Evolutionary conservation across 2,329 filamentous ascomycete genomes (phyloP), one percentile per base, ranked within the genome.

Genomic region (Clonostachys sp.): DNA sequence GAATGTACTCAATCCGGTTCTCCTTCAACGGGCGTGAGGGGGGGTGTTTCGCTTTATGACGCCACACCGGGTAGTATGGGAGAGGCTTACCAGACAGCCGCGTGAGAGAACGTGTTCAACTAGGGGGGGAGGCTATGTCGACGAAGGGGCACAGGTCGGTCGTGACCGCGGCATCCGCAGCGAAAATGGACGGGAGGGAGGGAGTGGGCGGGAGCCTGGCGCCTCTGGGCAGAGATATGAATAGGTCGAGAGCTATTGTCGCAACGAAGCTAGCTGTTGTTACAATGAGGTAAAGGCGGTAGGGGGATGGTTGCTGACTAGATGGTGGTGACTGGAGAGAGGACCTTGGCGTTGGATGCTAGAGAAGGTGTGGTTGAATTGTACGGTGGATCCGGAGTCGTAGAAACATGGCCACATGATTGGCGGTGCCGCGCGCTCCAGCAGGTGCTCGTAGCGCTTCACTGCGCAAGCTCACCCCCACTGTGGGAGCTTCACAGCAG

Each of bases 371-470:
- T 12, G 42, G 30, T 30, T n/a, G 24, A 33, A 33, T n/a, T 24
- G 24, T 17, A 33, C 34, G 20, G 42, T 14, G 42, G 43, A 35
- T 39, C 35, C 43, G 43, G 35, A 45, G 50, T 53, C 53, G 46
- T 33, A 45, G 47, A 49, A 30, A 50, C 51, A 54, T 53, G 54
- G 55, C 53, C 57, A 63, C 58, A 60, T 63, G 59, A 66, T 66
- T 66, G 62, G 63, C 52, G 53, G 51, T 30, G 50, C 38, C 40
- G 50, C 51, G 48, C 24, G 24, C 24, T 30, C 24, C 24, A 30
- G 24, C 24, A 30, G 24, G 24, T 30, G 24, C 8, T 30, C 24
- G 24, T 10, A 30, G 24, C 24, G 24, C 24, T 30, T 30, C 24
- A 30, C 24, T 9, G 24, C 9, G 24, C 24, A 30, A 30, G 24